Evolutionary conservation across 768 basidiomycete species (phyloP).

Genomic region (Suillus subluteus): DNA sequence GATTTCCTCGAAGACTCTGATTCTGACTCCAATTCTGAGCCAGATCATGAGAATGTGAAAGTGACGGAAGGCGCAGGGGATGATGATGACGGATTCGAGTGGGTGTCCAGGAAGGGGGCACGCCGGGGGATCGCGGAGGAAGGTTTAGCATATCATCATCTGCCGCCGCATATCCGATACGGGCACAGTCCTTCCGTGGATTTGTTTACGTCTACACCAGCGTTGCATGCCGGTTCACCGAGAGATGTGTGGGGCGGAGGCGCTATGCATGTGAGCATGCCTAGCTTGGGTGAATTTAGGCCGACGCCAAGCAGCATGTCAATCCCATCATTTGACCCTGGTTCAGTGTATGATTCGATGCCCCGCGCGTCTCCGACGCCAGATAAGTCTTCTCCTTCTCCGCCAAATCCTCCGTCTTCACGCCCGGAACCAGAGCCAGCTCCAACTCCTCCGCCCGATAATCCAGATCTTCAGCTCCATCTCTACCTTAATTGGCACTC

Average conservation of each 20-base stretch:
- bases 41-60: constrained; percentile 43
- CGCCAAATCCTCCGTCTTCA: constrained; percentile 17
- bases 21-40: constrained; percentile 45
- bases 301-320: constrained; percentile 17
- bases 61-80: constrained; percentile 58
- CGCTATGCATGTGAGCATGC: constrained; percentile 33
- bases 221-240: constrained; percentile 42
- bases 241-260: constrained; percentile 48
- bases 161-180: constrained; percentile 76
- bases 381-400: constrained; percentile 19
- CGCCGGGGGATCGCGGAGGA: constrained; percentile 54
- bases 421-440: constrained; percentile 25
- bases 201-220: constrained; percentile 59
- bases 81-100: constrained; percentile 81
- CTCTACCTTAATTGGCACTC: constrained; percentile 86
- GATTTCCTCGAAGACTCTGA: constrained; percentile 87
- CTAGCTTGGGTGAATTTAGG: constrained; percentile 43
- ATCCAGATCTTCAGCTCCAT: constrained; percentile 86
- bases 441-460: constrained; percentile 33
- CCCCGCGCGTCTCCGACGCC: constrained; percentile 22
- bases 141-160: constrained; percentile 64
- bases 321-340: constrained; percentile 26
- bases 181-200: constrained; percentile 59
- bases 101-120: constrained; percentile 71
- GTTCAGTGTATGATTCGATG: constrained; percentile 18